These are phyloP conservation scores for Monascus ruber DNA, from an alignment of 2,329 filamentous ascomycete species.

Conservation along the genomic window DNA sequence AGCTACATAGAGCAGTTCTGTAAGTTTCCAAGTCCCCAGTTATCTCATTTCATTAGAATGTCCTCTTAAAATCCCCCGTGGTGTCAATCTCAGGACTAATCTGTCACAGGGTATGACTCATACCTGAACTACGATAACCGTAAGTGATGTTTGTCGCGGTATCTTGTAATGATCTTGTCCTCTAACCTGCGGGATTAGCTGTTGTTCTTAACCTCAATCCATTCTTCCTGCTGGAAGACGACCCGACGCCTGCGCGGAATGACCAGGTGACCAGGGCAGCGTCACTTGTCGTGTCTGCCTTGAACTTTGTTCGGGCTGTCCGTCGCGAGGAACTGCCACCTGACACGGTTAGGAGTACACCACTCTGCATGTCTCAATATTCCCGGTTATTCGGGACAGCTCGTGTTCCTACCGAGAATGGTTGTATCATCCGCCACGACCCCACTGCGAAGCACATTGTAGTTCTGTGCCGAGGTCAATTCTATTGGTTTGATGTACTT, in stretches of 20 bases:
- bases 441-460: slow-evolving; percentile 87
- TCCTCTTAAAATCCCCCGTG: too few species aligned
- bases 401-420: slow-evolving; percentile 83
- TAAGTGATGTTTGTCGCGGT: slow-evolving; percentile 15
- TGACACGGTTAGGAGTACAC: slow-evolving; percentile 70
- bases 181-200: slow-evolving; percentile 28
- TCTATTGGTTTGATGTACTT: slow-evolving; percentile 98
- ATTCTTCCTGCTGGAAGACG: slow-evolving; percentile 94
- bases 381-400: slow-evolving; percentile 91
- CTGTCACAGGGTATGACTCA: slow-evolving; percentile 80
- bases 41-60: too few species aligned
- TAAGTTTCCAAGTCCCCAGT: slow-evolving; percentile 38
- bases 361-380: slow-evolving; percentile 97
- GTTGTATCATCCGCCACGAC: slow-evolving; percentile 92
- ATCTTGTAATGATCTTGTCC: slow-evolving; percentile 1
- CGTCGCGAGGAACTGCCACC: slow-evolving; percentile 85
- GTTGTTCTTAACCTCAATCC: slow-evolving; percentile 96
- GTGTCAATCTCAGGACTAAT: too few species aligned
- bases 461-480: slow-evolving; percentile 85
- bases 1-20: slow-evolving; percentile 99
- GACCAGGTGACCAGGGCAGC: slow-evolving; percentile 93
- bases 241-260: slow-evolving; percentile 89
- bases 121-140: slow-evolving; percentile 95
- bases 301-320: slow-evolving; percentile 87
- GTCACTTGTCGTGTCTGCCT: slow-evolving; percentile 76